A percentile compares a stretch with the other conserved stretches of the same genome.
These are phyloP conservation scores for Fusarium sp. DNA, from an alignment of 2,329 filamentous ascomycete species.

Conservation along the genomic window DNA sequence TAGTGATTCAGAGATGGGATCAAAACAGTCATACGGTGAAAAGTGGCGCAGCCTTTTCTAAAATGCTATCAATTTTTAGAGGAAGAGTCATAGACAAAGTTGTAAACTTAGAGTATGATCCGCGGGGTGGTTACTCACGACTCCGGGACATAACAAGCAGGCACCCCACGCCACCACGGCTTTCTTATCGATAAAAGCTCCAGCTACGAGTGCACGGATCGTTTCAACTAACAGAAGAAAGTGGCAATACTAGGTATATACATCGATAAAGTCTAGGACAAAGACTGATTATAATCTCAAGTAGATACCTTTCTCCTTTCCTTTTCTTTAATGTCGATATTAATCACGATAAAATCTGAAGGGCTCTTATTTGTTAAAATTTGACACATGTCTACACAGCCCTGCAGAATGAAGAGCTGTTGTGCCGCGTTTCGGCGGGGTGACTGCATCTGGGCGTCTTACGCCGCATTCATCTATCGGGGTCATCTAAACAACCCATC, in stretches of 20 bases:
- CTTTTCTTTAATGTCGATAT: neutral
- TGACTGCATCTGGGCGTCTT: conserved; percentile 9
- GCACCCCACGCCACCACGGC: conserved; percentile 15
- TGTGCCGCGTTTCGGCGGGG: conserved; percentile 2
- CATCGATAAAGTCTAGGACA: neutral
- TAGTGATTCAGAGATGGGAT: conserved; percentile 1
- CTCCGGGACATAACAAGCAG: conserved; percentile 1
- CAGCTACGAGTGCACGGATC: conserved; percentile 27
- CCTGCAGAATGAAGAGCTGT: neutral
- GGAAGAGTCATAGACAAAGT: conserved; percentile 47
- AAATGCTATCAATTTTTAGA: neutral
- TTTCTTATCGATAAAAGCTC: conserved; percentile 42
- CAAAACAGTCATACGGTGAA: conserved; percentile 2
- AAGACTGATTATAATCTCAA: neutral
- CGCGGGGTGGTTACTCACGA: conserved; percentile 45
- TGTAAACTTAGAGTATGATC: conserved; percentile 22
- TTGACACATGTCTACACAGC: neutral
- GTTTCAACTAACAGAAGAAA: neutral
- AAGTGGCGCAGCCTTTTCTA: conserved; percentile 41
- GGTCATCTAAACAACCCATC: conserved; percentile 6
- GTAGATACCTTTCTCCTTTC: no score
- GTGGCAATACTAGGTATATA: neutral
- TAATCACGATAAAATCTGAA: no score
- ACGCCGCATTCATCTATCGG: conserved; percentile 40
- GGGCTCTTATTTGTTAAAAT: neutral